These are phyloP conservation scores for Dendrobium huoshanense DNA, from an alignment of 106 monocot genomes.

Conservation along the genomic window DNA sequence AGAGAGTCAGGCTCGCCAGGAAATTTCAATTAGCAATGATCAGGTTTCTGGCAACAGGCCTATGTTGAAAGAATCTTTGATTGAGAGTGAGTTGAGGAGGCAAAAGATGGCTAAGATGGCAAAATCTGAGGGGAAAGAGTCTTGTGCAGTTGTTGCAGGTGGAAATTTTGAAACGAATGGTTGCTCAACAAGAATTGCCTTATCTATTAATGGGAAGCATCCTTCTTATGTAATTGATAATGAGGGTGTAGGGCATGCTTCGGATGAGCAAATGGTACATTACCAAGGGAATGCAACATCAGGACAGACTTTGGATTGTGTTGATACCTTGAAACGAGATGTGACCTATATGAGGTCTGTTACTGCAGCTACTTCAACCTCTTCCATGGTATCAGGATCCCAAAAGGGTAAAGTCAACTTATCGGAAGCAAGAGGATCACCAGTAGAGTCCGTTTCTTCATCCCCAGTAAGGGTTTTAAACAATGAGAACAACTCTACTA, in stretches of 20 bases:
- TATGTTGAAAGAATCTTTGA: constrained; percentile 24
- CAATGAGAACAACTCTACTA: constrained; percentile 15
- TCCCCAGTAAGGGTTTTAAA: constrained; percentile 45
- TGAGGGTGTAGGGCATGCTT: constrained; percentile 6
- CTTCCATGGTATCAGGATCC: constrained; percentile 61
- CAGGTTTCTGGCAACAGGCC: not conserved
- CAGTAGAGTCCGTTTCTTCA: constrained; percentile 72
- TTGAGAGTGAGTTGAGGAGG: constrained; percentile 25
- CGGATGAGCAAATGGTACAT: constrained; percentile 13
- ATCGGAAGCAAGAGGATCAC: constrained; percentile 41
- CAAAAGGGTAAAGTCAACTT: constrained; percentile 36
- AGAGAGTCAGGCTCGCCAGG: constrained; percentile 18
- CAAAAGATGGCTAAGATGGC: constrained; percentile 42
- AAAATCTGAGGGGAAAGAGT: constrained; percentile 31
- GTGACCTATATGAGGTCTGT: constrained; percentile 9
- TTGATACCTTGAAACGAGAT: constrained; percentile 27
- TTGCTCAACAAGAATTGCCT: constrained; percentile 7
- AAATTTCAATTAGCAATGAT: constrained; percentile 4
- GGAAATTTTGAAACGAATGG: constrained; percentile 16
- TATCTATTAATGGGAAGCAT: constrained; percentile 18
- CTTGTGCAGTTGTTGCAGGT: constrained; percentile 11
- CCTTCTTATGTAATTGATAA: constrained; percentile 9
- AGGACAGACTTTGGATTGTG: constrained; percentile 12
- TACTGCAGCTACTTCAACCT: constrained; percentile 52
- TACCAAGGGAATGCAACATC: constrained; percentile 11